Percentiles rank a stretch among this genome's conserved stretches.
Conservation (phyloP, 352 stramenopile genomes). For the Globisporangium viniferum region DNA sequence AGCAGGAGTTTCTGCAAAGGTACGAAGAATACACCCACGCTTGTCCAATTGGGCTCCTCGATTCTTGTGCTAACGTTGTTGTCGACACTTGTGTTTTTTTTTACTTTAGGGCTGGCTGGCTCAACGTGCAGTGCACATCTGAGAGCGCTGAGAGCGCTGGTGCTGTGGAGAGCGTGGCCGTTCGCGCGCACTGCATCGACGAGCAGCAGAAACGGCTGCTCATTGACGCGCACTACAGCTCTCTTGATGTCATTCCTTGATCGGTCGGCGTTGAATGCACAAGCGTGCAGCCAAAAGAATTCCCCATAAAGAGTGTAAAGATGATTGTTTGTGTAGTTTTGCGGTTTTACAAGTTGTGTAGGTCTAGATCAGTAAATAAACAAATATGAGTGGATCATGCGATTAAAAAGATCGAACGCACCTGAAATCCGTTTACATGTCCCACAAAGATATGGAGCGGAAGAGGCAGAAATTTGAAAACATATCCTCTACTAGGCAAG, state of each 20-base stretch:
- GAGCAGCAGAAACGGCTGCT: conserved; percentile 11
- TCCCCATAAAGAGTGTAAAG: background rate
- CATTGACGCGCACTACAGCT: conserved; percentile 8
- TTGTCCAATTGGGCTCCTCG: background rate
- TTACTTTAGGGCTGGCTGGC: conserved; percentile 9
- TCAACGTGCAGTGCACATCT: conserved; percentile 2
- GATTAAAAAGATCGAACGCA: background rate
- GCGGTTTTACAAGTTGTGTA: conserved; percentile 4
- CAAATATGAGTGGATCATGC: too few relatives aligned
- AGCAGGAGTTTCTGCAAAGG: conserved; percentile 53
- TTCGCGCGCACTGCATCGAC: conserved; percentile 9
- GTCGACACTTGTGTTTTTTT: background rate
- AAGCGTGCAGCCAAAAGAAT: background rate
- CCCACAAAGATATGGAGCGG: background rate
- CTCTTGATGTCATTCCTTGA: conserved; percentile 4
- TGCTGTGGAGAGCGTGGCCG: background rate
- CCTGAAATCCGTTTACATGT: background rate
- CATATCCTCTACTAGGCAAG: background rate
- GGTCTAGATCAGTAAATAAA: conserved; percentile 5
- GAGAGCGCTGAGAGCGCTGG: background rate
- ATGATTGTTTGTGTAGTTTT: background rate
- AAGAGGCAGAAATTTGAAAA: background rate
- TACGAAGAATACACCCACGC: conserved; percentile 17
- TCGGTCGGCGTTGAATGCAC: background rate
- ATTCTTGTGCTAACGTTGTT: background rate